Percentiles rank a stretch among this genome's conserved stretches.
These are phyloP conservation scores for Colletotrichum sp. DNA, from an alignment of 2,329 filamentous ascomycete species.

Conservation along the genomic window DNA sequence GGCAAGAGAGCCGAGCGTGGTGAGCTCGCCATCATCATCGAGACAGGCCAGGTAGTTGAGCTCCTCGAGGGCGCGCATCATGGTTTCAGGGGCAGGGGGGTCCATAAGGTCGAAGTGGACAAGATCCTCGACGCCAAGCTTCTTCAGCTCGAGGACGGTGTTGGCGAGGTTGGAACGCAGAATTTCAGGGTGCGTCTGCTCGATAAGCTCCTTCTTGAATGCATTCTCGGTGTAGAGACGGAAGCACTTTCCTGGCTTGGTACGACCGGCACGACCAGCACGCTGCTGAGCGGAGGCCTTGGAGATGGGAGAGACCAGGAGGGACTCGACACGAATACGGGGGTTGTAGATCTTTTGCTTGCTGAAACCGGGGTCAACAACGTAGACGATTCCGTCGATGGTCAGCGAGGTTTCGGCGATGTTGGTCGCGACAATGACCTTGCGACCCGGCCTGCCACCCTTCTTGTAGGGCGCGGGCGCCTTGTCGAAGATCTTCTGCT, in stretches of 20 bases:
- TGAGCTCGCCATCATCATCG: conserved; percentile 95
- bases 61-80: conserved; percentile 97
- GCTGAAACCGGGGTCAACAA: conserved; percentile 98
- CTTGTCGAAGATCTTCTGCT: conserved; percentile 94
- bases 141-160: conserved; percentile 95
- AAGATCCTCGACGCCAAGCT: conserved; percentile 92
- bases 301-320: conserved; percentile 97
- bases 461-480: conserved; percentile 75
- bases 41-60: conserved; percentile 97
- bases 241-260: conserved; percentile 97
- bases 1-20: conserved; percentile 81
- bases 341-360: conserved; percentile 99
- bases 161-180: conserved; percentile 92
- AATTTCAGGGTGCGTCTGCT: conserved; percentile 96
- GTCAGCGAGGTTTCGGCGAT: conserved; percentile 98
- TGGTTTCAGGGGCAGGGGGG: conserved; percentile 93
- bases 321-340: conserved; percentile 91
- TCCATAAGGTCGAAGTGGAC: conserved; percentile 99
- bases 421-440: conserved; percentile 94
- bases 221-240: conserved; percentile 92
- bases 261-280: conserved; percentile 99
- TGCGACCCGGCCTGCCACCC: conserved; percentile 87
- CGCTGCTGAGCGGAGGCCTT: conserved; percentile 97
- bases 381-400: conserved; percentile 98
- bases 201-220: conserved; percentile 97